Evolutionary conservation across 306 rosid genomes (phyloP), one percentile per base, ranked within the genome.

Genomic region (Rosa chinensis): DNA sequence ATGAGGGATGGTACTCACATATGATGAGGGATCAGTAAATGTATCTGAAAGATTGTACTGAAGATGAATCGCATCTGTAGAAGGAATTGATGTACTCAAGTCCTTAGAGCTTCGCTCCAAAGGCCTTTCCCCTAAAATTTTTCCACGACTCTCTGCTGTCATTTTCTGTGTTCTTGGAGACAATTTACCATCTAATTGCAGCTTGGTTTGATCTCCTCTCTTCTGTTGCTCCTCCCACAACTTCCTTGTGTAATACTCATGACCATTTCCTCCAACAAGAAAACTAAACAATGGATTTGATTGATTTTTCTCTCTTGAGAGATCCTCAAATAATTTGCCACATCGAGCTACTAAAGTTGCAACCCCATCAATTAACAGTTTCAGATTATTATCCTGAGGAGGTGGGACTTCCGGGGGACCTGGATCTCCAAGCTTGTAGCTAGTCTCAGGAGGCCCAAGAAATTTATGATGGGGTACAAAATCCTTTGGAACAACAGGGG

Each of bases 271-370:
- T 80, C 99, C 98, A 58, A 81, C 82, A 77, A 95, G 99, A 81
- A 95, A 95, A 80, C 83, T 89, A 87, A 95, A 95, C 87, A 90
- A 68, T 4, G 97, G 96, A 90, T 95, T 95, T 74, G 92, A 85
- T 79, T 81, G 84, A 79, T 95, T 90, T 79, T 93, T 95, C 82
- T 93, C 99, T 85, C 89, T 91, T 66, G 97, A 95, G 77, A 95
- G 87, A 85, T 95, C 98, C 97, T 93, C 99, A 78, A 88, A 95
- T 82, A 93, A 44, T 84, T 91, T 95, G 53, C 99, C 99, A 76
- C 99, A 91, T 78, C 96, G 90, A 82, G 98, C 98, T 63, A 95
- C 99, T 82, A 93, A 85, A 85, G 89, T 85, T 53, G 99, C 96
- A 73, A 93, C 94, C 83, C 99, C 99, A 20, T 95, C 99, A 77